Evolutionary conservation across 192 early-diverging fungal species (phyloP), one percentile per base, ranked within the genome.

Genomic region (Bifiguratus adelaidae): DNA sequence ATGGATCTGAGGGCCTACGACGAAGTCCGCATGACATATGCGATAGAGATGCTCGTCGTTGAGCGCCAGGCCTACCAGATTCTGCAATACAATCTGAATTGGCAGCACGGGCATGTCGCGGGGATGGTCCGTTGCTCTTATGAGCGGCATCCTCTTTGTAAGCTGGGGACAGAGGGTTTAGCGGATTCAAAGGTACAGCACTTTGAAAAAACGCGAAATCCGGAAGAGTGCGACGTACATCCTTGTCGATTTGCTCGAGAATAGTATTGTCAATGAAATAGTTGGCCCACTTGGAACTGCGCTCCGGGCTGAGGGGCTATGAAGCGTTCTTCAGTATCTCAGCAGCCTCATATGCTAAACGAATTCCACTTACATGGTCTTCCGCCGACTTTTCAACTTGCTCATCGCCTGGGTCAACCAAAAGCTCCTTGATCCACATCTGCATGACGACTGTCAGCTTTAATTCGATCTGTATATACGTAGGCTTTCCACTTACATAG

Each of bases 191-290:
- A 8, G 76, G 67, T 22, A 88, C 73, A 13, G 73, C 77, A 3
- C 63, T 65, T 48, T 80, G 81, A 46, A 88, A 86, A 60, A 88
- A 86, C 0, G 76, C 74, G 44, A 86, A 63, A 43, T 87, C 83
- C 3, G 86, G 82, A 19, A 86, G 60, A 5, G 86, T 86, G 13
- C 84, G 60, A 32, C 82, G 42, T 3, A 85, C 76, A 54, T 88
- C 84, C 47, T 81, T 83, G 60, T 85, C 80, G 20, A 86, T 85
- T 53, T 87, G 82, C 25, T 86, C 80, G 11, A 83, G 44, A 4
- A 70, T 68, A 8, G 41, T 52, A 32, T 74, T 71, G 33, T 83
- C 78, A 42, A 74, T 55, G 29, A 83, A 78, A 54, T 77, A 80
- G 28, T 55, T 52, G 0, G 69, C 62, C 82, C 82, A 81, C 37